phyloP scores from a whole-genome alignment of 768 basidiomycete species.

The Naganishia onofrii region DNA sequence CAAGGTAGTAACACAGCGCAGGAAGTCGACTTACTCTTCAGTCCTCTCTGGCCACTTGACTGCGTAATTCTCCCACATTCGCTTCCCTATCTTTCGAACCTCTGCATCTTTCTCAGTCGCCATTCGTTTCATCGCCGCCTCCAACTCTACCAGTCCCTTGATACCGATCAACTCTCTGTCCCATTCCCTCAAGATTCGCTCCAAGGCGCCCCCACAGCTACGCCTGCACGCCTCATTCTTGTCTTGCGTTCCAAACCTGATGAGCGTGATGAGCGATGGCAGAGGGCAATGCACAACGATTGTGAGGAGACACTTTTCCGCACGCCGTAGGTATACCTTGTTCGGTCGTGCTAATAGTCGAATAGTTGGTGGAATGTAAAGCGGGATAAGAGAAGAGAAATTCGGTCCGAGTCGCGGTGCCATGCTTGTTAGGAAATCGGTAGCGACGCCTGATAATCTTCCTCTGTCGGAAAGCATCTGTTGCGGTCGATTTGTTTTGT shows the following conservation, averaged over 20 bases:
- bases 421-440: constrained; percentile 52
- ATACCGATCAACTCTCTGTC: constrained; percentile 42
- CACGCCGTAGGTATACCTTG: constrained; percentile 54
- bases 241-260: constrained; percentile 50
- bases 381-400: constrained; percentile 51
- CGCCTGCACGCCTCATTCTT: constrained; percentile 47
- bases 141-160: constrained; percentile 45
- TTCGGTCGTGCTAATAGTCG: constrained; percentile 53
- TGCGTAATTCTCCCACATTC: constrained; percentile 51
- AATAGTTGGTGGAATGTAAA: constrained; percentile 52
- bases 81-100: constrained; percentile 51
- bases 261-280: constrained; percentile 43
- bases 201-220: constrained; percentile 40
- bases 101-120: constrained; percentile 53
- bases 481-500: not conserved
- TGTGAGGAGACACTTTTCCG: constrained; percentile 49
- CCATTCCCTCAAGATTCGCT: constrained; percentile 43
- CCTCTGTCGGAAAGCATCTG: constrained; percentile 52
- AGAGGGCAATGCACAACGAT: constrained; percentile 51
- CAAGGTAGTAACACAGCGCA: not conserved
- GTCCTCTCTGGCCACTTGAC: constrained; percentile 50
- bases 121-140: constrained; percentile 51
- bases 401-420: constrained; percentile 50
- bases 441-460: constrained; percentile 46
- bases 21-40: constrained; percentile 42